Conservation (phyloP, 371 early-diverging fungal genomes). For the Dinochytrium kinnereticum region DNA sequence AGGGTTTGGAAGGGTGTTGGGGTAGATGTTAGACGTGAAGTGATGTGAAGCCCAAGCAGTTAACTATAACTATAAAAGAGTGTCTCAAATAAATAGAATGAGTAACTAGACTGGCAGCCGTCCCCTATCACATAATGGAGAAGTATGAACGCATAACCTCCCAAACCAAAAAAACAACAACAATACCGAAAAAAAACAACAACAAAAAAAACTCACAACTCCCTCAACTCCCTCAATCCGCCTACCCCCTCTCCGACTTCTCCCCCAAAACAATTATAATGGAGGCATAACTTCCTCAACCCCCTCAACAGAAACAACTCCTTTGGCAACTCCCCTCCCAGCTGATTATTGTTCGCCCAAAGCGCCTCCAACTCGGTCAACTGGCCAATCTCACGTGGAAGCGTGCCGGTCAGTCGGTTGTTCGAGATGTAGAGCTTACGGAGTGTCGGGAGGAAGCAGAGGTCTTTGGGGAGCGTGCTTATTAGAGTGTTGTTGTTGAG, state of each 20-base stretch:
- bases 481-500: slow-evolving; percentile 1
- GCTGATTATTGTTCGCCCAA: slow-evolving; percentile 14
- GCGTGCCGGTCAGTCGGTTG: slow-evolving; percentile 15
- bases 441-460: background rate
- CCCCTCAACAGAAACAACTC: background rate
- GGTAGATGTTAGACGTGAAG: too few species aligned
- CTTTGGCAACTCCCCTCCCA: slow-evolving; percentile 8
- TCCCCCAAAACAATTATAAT: slow-evolving; percentile 19
- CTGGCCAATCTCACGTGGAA: slow-evolving; percentile 21
- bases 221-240: background rate
- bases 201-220: background rate
- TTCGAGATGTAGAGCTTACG: slow-evolving; percentile 20
- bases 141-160: background rate
- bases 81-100: too few species aligned
- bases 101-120: too few species aligned
- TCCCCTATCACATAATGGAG: too few species aligned
- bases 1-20: too few species aligned
- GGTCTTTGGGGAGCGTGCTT: background rate
- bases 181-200: background rate
- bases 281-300: slow-evolving; percentile 18
- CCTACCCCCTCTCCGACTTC: background rate
- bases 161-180: background rate
- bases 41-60: too few species aligned
- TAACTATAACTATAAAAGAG: background rate
- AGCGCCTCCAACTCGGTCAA: slow-evolving; percentile 17